These are phyloP conservation scores for Ophiobolus disseminans DNA, from an alignment of 2,329 filamentous ascomycete genomes.

Conservation along the genomic window DNA sequence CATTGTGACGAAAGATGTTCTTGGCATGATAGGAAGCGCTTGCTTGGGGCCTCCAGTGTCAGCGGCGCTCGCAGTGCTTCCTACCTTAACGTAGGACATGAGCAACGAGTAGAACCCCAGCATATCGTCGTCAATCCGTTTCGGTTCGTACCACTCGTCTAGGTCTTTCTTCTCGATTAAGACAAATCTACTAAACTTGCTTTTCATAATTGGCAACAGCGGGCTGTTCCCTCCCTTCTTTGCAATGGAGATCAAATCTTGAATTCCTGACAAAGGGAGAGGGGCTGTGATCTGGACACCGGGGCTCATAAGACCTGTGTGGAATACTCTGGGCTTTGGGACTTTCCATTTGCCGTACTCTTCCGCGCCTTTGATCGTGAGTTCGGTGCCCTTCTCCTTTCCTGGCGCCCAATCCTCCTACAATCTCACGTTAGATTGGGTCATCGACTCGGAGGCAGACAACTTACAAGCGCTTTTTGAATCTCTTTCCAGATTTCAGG, in stretches of 20 bases:
- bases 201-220: too few relatives aligned
- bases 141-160: background rate
- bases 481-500: constrained; percentile 2
- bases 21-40: constrained; percentile 2
- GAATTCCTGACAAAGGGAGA: background rate
- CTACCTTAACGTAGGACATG: constrained; percentile 6
- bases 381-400: too few relatives aligned
- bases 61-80: background rate
- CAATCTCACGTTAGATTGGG: too few relatives aligned
- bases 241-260: background rate
- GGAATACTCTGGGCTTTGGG: background rate
- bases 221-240: background rate
- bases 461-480: background rate
- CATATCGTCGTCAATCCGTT: constrained; percentile 1
- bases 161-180: constrained; percentile 2
- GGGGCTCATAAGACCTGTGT: background rate
- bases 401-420: too few relatives aligned
- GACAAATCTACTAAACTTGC: too few relatives aligned
- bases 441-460: too few relatives aligned
- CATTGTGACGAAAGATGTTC: constrained; percentile 4
- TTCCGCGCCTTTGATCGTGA: too few relatives aligned
- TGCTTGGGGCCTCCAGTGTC: constrained; percentile 4
- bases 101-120: constrained; percentile 8
- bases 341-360: background rate
- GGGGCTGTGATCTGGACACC: background rate